Conservation (phyloP, 148 eudicot genomes). For the Mesembryanthemum crystallinum region DNA sequence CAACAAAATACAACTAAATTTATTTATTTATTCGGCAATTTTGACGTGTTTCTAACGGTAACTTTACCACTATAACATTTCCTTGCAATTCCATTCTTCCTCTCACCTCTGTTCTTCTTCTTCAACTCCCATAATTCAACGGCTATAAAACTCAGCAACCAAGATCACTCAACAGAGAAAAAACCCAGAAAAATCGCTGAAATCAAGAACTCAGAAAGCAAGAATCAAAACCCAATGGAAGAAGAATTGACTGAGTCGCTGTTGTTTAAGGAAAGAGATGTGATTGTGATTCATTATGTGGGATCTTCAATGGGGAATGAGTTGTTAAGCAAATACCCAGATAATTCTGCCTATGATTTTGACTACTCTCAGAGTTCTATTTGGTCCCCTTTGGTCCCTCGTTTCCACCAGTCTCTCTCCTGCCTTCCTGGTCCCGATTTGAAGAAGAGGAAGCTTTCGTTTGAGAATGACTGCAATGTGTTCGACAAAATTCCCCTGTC, state of each 20-base stretch:
- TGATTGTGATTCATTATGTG: conserved; percentile 52
- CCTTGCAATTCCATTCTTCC: not conserved
- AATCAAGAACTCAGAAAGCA: not conserved
- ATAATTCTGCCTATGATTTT: conserved; percentile 67
- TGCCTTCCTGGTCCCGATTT: conserved; percentile 21
- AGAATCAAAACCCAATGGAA: conserved; percentile 20
- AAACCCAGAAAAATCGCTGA: not conserved
- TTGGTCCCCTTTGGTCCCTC: conserved; percentile 72
- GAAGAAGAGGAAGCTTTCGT: conserved; percentile 34
- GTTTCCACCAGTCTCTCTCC: conserved; percentile 27
- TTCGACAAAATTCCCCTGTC: conserved; percentile 18
- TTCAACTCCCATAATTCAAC: conserved; percentile 19
- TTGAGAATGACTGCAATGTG: conserved; percentile 27
- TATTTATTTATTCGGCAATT: not conserved
- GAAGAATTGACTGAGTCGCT: conserved; percentile 10
- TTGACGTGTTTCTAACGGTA: conserved; percentile 31
- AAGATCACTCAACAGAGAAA: not conserved
- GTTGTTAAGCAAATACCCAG: conserved; percentile 63
- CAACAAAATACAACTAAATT: too few relatives aligned
- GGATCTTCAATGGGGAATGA: conserved; percentile 42
- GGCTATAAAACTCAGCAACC: conserved; percentile 14
- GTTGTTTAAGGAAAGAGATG: conserved; percentile 22
- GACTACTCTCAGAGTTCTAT: conserved; percentile 81
- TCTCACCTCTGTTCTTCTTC: conserved; percentile 4
- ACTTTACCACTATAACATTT: conserved; percentile 14